A percentile compares a stretch with the other conserved stretches of the same genome.
These are phyloP conservation scores for Osmanthus fragrans DNA, from an alignment of 257 asterid species.

Conservation along the genomic window DNA sequence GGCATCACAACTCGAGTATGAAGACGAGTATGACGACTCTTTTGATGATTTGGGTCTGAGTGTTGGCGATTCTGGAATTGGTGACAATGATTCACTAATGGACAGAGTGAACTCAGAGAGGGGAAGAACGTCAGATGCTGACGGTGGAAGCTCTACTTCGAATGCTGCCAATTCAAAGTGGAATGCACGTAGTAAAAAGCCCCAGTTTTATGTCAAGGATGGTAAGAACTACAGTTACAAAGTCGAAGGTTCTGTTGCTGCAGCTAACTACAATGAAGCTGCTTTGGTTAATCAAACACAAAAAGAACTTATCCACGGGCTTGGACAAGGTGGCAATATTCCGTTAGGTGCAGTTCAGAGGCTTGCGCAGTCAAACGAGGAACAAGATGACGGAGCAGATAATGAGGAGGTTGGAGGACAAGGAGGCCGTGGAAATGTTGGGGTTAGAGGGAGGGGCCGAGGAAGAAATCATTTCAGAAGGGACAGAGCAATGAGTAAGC, in stretches of 20 bases:
- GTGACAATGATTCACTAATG: conserved; percentile 51
- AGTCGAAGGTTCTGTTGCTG: conserved; percentile 88
- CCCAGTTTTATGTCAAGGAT: conserved; percentile 86
- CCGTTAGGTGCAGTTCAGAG: conserved; percentile 66
- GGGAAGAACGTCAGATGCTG: conserved; percentile 37
- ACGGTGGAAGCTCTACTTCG: conserved; percentile 41
- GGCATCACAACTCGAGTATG: conserved; percentile 78
- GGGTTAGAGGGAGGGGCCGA: conserved; percentile 63
- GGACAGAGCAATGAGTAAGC: conserved; percentile 79
- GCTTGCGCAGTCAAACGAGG: conserved; percentile 38
- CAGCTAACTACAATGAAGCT: conserved; percentile 64
- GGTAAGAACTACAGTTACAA: conserved; percentile 95
- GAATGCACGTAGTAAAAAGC: conserved; percentile 67
- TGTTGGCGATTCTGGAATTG: conserved; percentile 72
- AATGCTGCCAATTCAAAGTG: conserved; percentile 51
- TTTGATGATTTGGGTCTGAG: conserved; percentile 90
- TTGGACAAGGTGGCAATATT: conserved; percentile 87
- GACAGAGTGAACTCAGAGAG: conserved; percentile 32
- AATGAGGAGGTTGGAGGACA: conserved; percentile 38
- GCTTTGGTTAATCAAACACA: conserved; percentile 63
- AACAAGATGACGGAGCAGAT: conserved; percentile 25
- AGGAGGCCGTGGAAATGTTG: conserved; percentile 29
- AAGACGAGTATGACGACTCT: conserved; percentile 96
- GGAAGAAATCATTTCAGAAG: conserved; percentile 57
- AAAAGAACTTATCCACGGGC: conserved; percentile 71